Evolutionary conservation across 352 stramenopile species (phyloP).

Genomic region (Halophytophthora polymorphica): DNA sequence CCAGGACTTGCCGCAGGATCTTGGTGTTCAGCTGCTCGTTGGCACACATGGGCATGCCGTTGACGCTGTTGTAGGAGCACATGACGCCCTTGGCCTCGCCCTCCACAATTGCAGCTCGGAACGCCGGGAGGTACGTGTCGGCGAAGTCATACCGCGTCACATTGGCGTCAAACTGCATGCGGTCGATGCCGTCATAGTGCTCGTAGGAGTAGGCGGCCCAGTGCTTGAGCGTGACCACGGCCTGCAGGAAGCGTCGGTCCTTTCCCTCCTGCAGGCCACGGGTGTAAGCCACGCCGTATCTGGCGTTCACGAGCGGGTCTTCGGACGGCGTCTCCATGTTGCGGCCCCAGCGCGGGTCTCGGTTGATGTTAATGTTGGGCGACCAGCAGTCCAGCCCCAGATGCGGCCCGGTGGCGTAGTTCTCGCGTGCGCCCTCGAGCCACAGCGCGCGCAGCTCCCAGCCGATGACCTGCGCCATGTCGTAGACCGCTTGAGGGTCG

Average conservation of each 20-base stretch:
- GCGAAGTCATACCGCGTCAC: constrained; percentile 90
- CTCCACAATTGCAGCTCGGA: constrained; percentile 79
- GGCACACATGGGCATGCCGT: constrained; percentile 92
- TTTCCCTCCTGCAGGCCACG: constrained; percentile 82
- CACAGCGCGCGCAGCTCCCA: constrained; percentile 77
- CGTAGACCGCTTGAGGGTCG: constrained; percentile 68
- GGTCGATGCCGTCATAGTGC: constrained; percentile 60
- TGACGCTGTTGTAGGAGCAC: constrained; percentile 97
- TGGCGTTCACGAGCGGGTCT: constrained; percentile 89
- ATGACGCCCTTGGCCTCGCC: constrained; percentile 88
- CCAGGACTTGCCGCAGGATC: constrained; percentile 69
- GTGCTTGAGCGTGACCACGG: constrained; percentile 93
- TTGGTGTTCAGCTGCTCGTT: constrained; percentile 75
- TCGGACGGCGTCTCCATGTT: constrained; percentile 93
- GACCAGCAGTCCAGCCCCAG: constrained; percentile 92
- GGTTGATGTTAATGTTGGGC: constrained; percentile 95
- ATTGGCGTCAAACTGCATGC: constrained; percentile 87
- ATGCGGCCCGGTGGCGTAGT: constrained; percentile 56
- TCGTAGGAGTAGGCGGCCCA: constrained; percentile 92
- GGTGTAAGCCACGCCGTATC: constrained; percentile 91
- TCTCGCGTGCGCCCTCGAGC: constrained; percentile 73
- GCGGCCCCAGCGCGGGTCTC: constrained; percentile 92
- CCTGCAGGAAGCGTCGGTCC: constrained; percentile 66
- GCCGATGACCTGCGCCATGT: constrained; percentile 88
- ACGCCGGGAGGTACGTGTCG: constrained; percentile 91